phyloP scores from a whole-genome alignment of 352 stramenopile genomes.

The Globisporangium spiculum region DNA sequence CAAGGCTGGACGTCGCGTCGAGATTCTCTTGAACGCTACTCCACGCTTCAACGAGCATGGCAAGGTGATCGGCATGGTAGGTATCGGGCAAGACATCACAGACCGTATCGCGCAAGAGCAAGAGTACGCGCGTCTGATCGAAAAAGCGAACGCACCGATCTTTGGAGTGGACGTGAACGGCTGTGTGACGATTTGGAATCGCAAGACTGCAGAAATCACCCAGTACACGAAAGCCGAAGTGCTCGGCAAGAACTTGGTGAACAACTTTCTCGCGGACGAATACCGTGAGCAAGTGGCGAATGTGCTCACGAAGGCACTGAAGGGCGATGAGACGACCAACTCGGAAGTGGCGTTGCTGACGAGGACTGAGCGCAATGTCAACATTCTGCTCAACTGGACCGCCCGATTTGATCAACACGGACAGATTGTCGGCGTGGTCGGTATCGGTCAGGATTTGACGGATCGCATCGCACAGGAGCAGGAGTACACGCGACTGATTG shows the following conservation, averaged over 20 bases:
- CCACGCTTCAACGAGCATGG: conserved; percentile 73
- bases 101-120: conserved; percentile 73
- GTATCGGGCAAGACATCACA: conserved; percentile 87
- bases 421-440: conserved; percentile 78
- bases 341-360: conserved; percentile 84
- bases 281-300: conserved; percentile 45
- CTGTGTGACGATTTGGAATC: conserved; percentile 56
- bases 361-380: conserved; percentile 54
- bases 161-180: conserved; percentile 68
- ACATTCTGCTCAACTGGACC: conserved; percentile 72
- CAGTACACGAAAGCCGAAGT: conserved; percentile 45
- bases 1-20: conserved; percentile 71
- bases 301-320: conserved; percentile 55
- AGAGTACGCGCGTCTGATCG: conserved; percentile 52
- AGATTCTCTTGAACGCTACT: conserved; percentile 63
- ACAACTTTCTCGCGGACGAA: conserved; percentile 54
- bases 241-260: conserved; percentile 46
- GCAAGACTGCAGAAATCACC: conserved; percentile 47
- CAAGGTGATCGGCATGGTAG: conserved; percentile 82
- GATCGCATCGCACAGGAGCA: conserved; percentile 85
- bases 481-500: conserved; percentile 88
- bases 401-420: conserved; percentile 66
- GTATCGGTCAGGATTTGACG: conserved; percentile 86
- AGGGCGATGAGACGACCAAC: conserved; percentile 70
- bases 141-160: conserved; percentile 64